A percentile compares a stretch with the other conserved stretches of the same genome.
Conservation (phyloP, 1,284 basidiomycete genomes). For the Schizophyllum commune region DNA sequence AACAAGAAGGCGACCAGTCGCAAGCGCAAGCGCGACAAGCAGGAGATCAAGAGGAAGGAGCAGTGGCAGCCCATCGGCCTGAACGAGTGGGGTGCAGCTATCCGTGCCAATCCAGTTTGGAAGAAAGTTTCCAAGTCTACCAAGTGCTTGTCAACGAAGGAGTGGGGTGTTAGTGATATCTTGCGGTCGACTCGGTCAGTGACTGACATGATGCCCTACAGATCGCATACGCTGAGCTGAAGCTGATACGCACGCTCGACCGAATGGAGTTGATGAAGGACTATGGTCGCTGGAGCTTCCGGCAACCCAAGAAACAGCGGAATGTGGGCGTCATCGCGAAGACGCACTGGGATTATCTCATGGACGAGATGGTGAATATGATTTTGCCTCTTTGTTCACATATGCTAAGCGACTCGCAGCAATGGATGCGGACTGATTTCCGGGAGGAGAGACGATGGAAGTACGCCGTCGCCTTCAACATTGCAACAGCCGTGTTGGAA, state of each 20-base stretch:
- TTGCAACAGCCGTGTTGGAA: constrained; percentile 80
- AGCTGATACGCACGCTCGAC: constrained; percentile 75
- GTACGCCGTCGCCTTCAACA: constrained; percentile 72
- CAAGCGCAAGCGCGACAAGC: constrained; percentile 6
- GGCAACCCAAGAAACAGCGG: constrained; percentile 93
- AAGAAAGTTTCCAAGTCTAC: constrained; percentile 57
- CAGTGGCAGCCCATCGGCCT: constrained; percentile 64
- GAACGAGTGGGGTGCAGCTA: constrained; percentile 60
- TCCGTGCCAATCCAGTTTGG: constrained; percentile 68
- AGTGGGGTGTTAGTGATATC: constrained; percentile 62
- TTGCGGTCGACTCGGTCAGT: not conserved
- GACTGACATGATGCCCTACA: constrained; percentile 20
- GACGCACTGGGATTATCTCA: constrained; percentile 91
- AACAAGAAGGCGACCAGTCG: not conserved
- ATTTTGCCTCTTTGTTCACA: not conserved
- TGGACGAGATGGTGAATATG: constrained; percentile 90
- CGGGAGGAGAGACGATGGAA: constrained; percentile 95
- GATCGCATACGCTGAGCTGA: constrained; percentile 73
- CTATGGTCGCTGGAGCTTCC: constrained; percentile 82
- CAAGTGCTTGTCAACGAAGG: constrained; percentile 69
- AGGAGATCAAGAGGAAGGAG: constrained; percentile 31
- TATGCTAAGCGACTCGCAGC: constrained; percentile 35
- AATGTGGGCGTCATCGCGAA: constrained; percentile 74
- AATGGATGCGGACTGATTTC: constrained; percentile 96
- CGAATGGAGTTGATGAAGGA: constrained; percentile 82